phyloP scores from a whole-genome alignment of 2,329 filamentous ascomycete genomes.

The Botrytis deweyae region DNA sequence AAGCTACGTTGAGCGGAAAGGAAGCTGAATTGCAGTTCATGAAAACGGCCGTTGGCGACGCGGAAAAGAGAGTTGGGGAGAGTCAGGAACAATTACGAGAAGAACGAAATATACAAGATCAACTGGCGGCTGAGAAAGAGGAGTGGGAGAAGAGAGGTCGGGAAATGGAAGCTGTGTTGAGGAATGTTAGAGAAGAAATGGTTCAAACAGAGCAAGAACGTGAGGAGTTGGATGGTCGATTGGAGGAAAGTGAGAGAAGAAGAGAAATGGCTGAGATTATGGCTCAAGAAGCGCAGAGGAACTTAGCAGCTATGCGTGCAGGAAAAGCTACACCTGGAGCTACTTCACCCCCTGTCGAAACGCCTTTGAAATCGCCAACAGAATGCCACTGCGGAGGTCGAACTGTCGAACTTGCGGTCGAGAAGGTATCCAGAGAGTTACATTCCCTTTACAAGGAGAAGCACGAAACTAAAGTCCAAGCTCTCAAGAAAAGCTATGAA shows the following conservation, averaged over 20 bases:
- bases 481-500: slow-evolving; percentile 83
- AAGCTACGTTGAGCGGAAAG: slow-evolving; percentile 85
- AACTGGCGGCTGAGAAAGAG: slow-evolving; percentile 71
- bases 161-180: slow-evolving; percentile 81
- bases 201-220: slow-evolving; percentile 74
- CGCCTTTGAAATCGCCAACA: slow-evolving; percentile 33
- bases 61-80: slow-evolving; percentile 87
- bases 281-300: slow-evolving; percentile 73
- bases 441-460: slow-evolving; percentile 95
- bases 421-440: slow-evolving; percentile 90
- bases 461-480: slow-evolving; percentile 92
- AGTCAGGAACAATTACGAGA: slow-evolving; percentile 81
- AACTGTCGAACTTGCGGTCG: slow-evolving; percentile 81
- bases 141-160: slow-evolving; percentile 81
- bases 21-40: slow-evolving; percentile 88
- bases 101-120: slow-evolving; percentile 67
- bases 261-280: slow-evolving; percentile 72
- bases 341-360: slow-evolving; percentile 41
- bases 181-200: slow-evolving; percentile 79
- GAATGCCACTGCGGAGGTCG: slow-evolving; percentile 39
- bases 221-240: slow-evolving; percentile 71
- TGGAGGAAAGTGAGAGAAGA: slow-evolving; percentile 75
- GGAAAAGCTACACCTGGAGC: slow-evolving; percentile 46
- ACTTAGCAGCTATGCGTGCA: slow-evolving; percentile 71
- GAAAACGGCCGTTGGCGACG: slow-evolving; percentile 83